Evolutionary conservation across 768 basidiomycete genomes (phyloP).

Genomic region (Kwoniella europaea): DNA sequence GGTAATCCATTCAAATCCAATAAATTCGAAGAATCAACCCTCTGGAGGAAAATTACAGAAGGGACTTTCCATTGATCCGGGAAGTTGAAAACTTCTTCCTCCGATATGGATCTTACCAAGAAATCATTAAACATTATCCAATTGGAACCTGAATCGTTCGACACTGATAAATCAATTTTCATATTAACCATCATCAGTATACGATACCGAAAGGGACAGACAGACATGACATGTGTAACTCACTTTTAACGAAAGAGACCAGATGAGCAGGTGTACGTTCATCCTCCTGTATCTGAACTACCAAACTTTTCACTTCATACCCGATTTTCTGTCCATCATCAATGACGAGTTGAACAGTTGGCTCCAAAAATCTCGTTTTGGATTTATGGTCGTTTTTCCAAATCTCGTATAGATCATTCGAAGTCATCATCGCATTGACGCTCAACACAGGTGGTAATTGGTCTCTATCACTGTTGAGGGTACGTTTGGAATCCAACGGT

Average conservation of each 20-base stretch:
- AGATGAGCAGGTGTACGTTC: slow-evolving; percentile 79
- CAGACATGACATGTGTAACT: slow-evolving; percentile 29
- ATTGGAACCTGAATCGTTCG: slow-evolving; percentile 48
- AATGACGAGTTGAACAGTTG: slow-evolving; percentile 20
- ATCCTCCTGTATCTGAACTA: slow-evolving; percentile 72
- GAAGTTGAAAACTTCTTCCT: slow-evolving; percentile 86
- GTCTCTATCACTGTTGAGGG: slow-evolving; percentile 62
- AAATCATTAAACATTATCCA: slow-evolving; percentile 99
- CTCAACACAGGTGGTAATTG: slow-evolving; percentile 81
- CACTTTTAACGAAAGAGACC: slow-evolving; percentile 84
- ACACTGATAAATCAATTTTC: neutral
- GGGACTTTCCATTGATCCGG: slow-evolving; percentile 95
- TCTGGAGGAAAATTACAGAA: slow-evolving; percentile 86
- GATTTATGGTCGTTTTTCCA: slow-evolving; percentile 69
- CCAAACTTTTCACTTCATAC: slow-evolving; percentile 67
- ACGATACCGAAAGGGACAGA: neutral
- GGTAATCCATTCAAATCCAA: slow-evolving; percentile 73
- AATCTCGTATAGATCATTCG: slow-evolving; percentile 71
- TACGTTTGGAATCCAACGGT: slow-evolving; percentile 72
- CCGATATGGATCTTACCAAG: slow-evolving; percentile 78
- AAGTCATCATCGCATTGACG: slow-evolving; percentile 80
- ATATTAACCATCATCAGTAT: neutral
- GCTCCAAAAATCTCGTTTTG: slow-evolving; percentile 36
- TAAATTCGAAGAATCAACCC: slow-evolving; percentile 66
- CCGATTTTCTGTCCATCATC: slow-evolving; percentile 34